phyloP scores from a whole-genome alignment of 257 asterid genomes.

The Gardenia jasminoides region DNA sequence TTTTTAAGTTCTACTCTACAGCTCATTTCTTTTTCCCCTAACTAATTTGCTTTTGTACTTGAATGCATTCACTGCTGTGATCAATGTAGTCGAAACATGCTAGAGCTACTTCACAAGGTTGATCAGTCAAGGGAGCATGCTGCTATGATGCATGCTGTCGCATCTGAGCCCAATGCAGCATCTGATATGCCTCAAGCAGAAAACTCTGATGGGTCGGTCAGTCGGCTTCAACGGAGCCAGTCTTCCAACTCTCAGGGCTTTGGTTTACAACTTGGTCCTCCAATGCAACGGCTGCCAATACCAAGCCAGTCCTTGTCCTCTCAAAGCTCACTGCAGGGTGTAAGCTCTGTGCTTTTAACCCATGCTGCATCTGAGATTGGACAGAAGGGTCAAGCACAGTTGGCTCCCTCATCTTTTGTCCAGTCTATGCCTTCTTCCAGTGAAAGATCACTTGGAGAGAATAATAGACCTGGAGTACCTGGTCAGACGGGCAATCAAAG shows the following conservation, averaged over 20 bases:
- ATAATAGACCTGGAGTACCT: slow-evolving; percentile 38
- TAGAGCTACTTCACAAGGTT: slow-evolving; percentile 89
- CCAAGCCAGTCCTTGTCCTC: slow-evolving; percentile 44
- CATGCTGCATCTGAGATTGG: slow-evolving; percentile 44
- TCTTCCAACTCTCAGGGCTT: slow-evolving; percentile 75
- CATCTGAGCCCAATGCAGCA: slow-evolving; percentile 45
- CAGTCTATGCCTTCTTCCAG: slow-evolving; percentile 41
- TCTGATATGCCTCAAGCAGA: slow-evolving; percentile 49
- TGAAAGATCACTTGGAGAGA: slow-evolving; percentile 42
- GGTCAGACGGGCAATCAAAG: slow-evolving; percentile 37
- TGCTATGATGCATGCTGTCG: slow-evolving; percentile 33
- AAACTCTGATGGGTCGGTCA: slow-evolving; percentile 47
- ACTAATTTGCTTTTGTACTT: neutral
- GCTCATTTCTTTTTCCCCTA: neutral
- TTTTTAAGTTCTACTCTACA: neutral
- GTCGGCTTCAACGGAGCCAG: slow-evolving; percentile 51
- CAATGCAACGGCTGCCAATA: slow-evolving; percentile 54
- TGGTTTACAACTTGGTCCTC: slow-evolving; percentile 92
- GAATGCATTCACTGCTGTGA: slow-evolving; percentile 14
- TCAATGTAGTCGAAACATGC: slow-evolving; percentile 77
- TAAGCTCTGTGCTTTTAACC: slow-evolving; percentile 33
- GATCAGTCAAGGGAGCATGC: slow-evolving; percentile 64
- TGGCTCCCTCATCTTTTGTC: slow-evolving; percentile 34
- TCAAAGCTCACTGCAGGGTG: slow-evolving; percentile 41
- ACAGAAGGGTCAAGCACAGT: slow-evolving; percentile 38